Evolutionary conservation across 305 asterid genomes (phyloP), one percentile per base, ranked within the genome.

Genomic region (Salvia sclarea): DNA sequence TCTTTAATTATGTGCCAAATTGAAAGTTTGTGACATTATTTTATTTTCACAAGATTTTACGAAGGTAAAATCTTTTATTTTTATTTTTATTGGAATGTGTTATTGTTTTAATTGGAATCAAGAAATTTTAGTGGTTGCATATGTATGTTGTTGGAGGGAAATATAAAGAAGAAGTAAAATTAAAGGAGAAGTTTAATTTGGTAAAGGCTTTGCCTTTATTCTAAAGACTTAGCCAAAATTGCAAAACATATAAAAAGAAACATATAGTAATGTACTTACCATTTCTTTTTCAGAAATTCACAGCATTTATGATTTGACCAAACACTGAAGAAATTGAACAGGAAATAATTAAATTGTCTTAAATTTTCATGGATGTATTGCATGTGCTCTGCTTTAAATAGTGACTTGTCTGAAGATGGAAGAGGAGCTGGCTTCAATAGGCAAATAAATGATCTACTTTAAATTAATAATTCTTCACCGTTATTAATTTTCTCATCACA

Each of bases 31-130:
- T 21, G 65, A 12, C 48, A 18, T 31, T 10, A 33, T 28, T 28
- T 6, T n/a, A 18, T 54, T 18, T 14, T 55, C 16, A 8, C 20
- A 31, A 54, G 77, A 66, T 76, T 73, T 80, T 80, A 73, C 79
- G 1, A 80, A 80, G 84, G 81, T 76, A 70, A 76, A 73, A 31
- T 73, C 77, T 61, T 69, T 58, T n/a, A n/a, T n/a, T n/a, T n/a
- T 56, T 20, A 31, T 56, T 56, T 41, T n/a, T 3, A 43, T 43
- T n/a, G 40, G 17, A 22, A 57, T 57, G 10, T 9, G 37, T n/a
- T 52, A 1, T 6, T 68, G 14, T 33, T 47, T n/a, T n/a, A n/a
- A n/a, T n/a, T n/a, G n/a, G 21, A 6, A n/a, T 53, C 60, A 24
- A 24, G 40, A 8, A 22, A 1, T 11, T 2, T 60, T 22, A 17